Conservation (phyloP, 169 alveolate species). For the Eimeria acervulina region DNA sequence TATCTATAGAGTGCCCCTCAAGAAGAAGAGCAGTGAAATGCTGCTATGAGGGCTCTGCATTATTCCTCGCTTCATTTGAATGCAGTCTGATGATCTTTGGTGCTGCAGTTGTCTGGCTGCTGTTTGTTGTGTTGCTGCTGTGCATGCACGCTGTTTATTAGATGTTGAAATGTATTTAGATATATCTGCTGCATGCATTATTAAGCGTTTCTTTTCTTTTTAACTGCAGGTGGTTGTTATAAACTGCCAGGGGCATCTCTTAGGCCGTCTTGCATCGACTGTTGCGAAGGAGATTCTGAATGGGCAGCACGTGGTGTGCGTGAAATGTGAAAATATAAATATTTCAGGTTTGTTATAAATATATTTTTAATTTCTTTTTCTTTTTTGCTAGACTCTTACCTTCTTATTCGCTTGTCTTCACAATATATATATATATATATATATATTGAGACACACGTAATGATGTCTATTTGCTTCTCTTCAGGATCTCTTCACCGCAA, state of each 20-base stretch:
- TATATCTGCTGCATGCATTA: too few relatives aligned
- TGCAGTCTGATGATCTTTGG: too few relatives aligned
- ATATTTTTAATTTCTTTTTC: constrained; percentile 20
- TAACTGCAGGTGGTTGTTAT: constrained; percentile 93
- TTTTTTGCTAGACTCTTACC: too few relatives aligned
- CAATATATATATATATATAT: not conserved
- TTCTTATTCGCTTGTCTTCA: not conserved
- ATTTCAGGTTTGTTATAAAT: constrained; percentile 96
- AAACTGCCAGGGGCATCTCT: constrained; percentile 99
- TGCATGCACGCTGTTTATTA: too few relatives aligned
- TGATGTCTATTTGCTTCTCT: not conserved
- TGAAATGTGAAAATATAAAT: constrained; percentile 98
- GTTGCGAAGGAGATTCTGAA: constrained; percentile 98
- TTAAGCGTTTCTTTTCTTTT: not conserved
- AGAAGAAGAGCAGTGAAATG: too few relatives aligned
- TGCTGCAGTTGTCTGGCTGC: too few relatives aligned
- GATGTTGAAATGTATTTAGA: too few relatives aligned
- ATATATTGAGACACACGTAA: too few relatives aligned
- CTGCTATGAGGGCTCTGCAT: too few relatives aligned
- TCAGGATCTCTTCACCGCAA: constrained; percentile 82
- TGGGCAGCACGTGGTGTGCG: constrained; percentile 98
- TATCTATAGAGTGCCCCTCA: too few relatives aligned
- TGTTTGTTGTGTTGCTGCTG: too few relatives aligned
- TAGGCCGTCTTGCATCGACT: constrained; percentile 99
- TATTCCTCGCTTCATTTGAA: too few relatives aligned